Conservation (phyloP, 805 yeast species). For the Barnettozyma vustinii region DNA sequence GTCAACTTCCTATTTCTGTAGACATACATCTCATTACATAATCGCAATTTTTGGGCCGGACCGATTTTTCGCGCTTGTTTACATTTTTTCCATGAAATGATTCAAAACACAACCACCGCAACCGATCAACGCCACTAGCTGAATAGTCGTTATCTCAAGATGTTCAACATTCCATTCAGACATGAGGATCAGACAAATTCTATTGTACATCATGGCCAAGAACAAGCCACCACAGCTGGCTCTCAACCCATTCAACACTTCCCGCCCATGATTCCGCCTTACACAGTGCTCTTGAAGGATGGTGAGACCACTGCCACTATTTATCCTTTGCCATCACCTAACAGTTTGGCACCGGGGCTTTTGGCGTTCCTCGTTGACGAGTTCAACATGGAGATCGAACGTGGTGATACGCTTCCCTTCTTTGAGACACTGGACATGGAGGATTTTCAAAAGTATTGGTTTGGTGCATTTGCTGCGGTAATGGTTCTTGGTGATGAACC, state of each 20-base stretch:
- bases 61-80: background rate
- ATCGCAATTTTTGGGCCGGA: background rate
- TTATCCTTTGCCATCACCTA: conserved; percentile 69
- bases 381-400: conserved; percentile 84
- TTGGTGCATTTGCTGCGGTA: conserved; percentile 75
- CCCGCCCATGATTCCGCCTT: conserved; percentile 40
- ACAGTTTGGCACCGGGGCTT: conserved; percentile 71
- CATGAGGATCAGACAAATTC: background rate
- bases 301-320: conserved; percentile 91
- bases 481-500: conserved; percentile 74
- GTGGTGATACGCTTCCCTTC: conserved; percentile 85
- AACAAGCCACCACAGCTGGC: background rate
- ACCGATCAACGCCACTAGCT: background rate
- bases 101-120: background rate
- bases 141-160: background rate
- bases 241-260: conserved; percentile 18
- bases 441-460: conserved; percentile 83
- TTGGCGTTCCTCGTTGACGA: conserved; percentile 84
- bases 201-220: background rate
- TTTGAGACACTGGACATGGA: conserved; percentile 74
- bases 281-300: conserved; percentile 76
- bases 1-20: background rate
- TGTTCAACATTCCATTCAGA: conserved; percentile 1
- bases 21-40: background rate
- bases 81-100: background rate